phyloP scores from a whole-genome alignment of 108 stramenopile genomes.

The Cyclostephanos invisitatus region DNA sequence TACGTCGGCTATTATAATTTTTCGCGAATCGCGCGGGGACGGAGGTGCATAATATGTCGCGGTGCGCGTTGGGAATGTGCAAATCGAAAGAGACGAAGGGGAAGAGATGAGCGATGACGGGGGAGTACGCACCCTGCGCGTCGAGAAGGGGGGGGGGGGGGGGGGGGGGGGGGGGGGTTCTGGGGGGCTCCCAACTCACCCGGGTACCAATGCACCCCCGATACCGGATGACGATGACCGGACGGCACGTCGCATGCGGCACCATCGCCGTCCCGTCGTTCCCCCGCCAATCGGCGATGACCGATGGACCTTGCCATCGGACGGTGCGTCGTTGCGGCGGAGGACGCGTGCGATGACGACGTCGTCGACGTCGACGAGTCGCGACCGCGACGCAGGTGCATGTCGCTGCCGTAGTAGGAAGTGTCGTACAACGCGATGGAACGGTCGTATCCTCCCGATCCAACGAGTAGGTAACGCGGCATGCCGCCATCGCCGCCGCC shows the following conservation, averaged over 20 bases:
- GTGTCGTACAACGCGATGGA: slow-evolving; percentile 72
- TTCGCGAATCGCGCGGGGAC: too few relatives aligned
- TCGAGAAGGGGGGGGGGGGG: too few relatives aligned
- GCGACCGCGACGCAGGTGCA: slow-evolving; percentile 13
- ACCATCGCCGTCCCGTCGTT: not conserved
- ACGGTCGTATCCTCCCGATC: slow-evolving; percentile 56
- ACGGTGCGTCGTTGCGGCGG: slow-evolving; percentile 6
- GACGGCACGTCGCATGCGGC: slow-evolving; percentile 25
- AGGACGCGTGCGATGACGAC: not conserved
- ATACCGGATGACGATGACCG: slow-evolving; percentile 58
- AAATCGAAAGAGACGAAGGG: not conserved
- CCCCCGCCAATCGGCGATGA: slow-evolving; percentile 5
- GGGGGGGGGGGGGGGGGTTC: slow-evolving; percentile 14
- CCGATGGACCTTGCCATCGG: slow-evolving; percentile 62
- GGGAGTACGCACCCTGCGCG: too few relatives aligned
- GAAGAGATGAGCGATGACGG: not conserved
- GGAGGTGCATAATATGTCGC: too few relatives aligned
- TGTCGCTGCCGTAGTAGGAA: slow-evolving; percentile 57
- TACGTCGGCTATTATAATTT: slow-evolving; percentile 49
- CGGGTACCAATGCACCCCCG: slow-evolving; percentile 31
- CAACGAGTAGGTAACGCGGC: slow-evolving; percentile 69
- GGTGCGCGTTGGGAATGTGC: not conserved
- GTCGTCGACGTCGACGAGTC: slow-evolving; percentile 3
- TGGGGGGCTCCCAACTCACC: too few relatives aligned
- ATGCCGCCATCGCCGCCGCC: not conserved